Percentiles rank a stretch among this genome's conserved stretches.
phyloP scores from a whole-genome alignment of 257 asterid genomes.

The Hygrophila difformis region DNA sequence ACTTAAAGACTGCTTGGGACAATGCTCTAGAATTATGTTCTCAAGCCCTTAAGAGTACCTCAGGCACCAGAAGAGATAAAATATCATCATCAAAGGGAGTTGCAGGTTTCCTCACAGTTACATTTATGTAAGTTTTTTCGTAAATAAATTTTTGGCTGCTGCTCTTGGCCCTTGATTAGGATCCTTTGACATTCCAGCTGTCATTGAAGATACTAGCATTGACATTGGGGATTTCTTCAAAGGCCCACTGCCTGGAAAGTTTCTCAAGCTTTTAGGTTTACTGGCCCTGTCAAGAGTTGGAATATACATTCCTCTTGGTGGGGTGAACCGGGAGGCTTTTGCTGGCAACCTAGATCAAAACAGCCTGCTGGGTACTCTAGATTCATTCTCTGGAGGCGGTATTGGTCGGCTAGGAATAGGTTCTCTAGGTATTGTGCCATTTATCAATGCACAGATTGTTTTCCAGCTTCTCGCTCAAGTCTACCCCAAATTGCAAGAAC shows the following conservation, averaged over 20 bases:
- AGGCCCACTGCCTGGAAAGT: slow-evolving; percentile 95
- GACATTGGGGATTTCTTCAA: slow-evolving; percentile 96
- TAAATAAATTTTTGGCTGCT: slow-evolving; percentile 23
- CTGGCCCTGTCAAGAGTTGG: slow-evolving; percentile 90
- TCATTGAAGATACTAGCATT: slow-evolving; percentile 93
- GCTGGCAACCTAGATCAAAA: slow-evolving; percentile 84
- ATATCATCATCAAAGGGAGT: slow-evolving; percentile 69
- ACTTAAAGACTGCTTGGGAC: slow-evolving; percentile 43
- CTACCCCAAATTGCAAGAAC: slow-evolving; percentile 93
- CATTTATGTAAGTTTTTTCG: slow-evolving; percentile 1
- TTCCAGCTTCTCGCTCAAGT: slow-evolving; percentile 95
- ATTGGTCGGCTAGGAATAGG: slow-evolving; percentile 97
- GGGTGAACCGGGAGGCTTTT: slow-evolving; percentile 90
- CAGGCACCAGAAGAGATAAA: slow-evolving; percentile 64
- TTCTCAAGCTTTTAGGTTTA: slow-evolving; percentile 83
- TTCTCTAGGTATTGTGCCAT: slow-evolving; percentile 95
- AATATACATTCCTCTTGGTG: slow-evolving; percentile 93
- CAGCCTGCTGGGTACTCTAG: slow-evolving; percentile 85
- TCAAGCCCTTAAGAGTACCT: slow-evolving; percentile 52
- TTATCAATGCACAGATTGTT: slow-evolving; percentile 93
- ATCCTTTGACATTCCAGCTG: slow-evolving; percentile 70
- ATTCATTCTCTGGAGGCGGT: slow-evolving; percentile 98
- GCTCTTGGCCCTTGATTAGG: slow-evolving; percentile 48
- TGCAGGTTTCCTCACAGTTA: slow-evolving; percentile 52
- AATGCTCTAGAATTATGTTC: slow-evolving; percentile 32